A percentile compares a stretch with the other conserved stretches of the same genome.
phyloP scores from a whole-genome alignment of 2,329 filamentous ascomycete species.

The Chrysoporthe austroafricana region DNA sequence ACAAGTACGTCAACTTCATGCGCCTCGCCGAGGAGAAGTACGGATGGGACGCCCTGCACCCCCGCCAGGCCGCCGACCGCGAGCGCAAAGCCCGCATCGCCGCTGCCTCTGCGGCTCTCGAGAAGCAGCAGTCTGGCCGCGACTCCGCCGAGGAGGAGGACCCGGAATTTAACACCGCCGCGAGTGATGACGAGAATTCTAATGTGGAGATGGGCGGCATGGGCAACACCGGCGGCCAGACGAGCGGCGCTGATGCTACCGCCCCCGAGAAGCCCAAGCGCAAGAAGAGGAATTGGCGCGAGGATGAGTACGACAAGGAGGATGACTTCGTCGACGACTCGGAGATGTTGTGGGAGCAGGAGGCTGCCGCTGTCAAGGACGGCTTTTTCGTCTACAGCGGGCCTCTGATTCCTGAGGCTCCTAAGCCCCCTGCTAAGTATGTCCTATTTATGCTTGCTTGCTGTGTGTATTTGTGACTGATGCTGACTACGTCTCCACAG shows the following conservation, averaged over 20 bases:
- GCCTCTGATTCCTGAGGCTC: constrained; percentile 82
- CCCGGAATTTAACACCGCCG: constrained; percentile 60
- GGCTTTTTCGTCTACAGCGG: constrained; percentile 99
- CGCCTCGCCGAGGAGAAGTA: constrained; percentile 92
- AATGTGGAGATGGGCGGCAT: constrained; percentile 86
- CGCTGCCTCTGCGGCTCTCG: constrained; percentile 82
- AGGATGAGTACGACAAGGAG: constrained; percentile 82
- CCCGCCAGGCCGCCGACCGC: constrained; percentile 84
- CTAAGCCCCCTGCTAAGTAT: constrained; percentile 67
- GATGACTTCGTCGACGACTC: constrained; percentile 92
- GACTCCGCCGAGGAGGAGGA: constrained; percentile 42
- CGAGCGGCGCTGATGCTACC: constrained; percentile 63
- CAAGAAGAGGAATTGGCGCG: constrained; percentile 79
- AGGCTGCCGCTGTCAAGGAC: constrained; percentile 90
- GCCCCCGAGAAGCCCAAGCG: constrained; percentile 68
- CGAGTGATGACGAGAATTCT: constrained; percentile 51
- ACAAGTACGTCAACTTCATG: constrained; percentile 94
- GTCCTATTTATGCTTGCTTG: constrained; percentile 34
- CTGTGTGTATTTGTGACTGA: neutral
- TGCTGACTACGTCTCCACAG: constrained; percentile 51
- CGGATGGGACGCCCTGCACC: constrained; percentile 91
- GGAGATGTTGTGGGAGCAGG: constrained; percentile 92
- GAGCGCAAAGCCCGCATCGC: constrained; percentile 87
- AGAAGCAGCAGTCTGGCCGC: constrained; percentile 70
- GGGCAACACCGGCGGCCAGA: constrained; percentile 54